A percentile compares a stretch with the other conserved stretches of the same genome.
Conservation (phyloP, 805 yeast genomes). For the Candida ipomoeae region DNA sequence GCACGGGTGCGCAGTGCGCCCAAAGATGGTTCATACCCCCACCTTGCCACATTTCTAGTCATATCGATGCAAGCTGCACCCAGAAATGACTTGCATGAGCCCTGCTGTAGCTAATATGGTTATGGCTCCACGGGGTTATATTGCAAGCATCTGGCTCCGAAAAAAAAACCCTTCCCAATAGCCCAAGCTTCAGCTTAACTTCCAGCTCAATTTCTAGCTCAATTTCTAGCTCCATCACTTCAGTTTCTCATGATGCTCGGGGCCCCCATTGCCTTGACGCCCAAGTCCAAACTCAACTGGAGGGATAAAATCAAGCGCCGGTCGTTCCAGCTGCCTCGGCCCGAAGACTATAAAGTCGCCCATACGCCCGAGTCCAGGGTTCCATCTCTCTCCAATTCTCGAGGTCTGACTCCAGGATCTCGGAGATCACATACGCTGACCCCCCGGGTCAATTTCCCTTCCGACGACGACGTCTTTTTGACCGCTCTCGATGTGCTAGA, state of each 20-base stretch:
- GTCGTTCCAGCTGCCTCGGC: slow-evolving; percentile 5
- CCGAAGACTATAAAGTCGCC: neutral
- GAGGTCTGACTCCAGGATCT: slow-evolving; percentile 13
- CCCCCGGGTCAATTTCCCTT: neutral
- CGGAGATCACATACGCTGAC: slow-evolving; percentile 1
- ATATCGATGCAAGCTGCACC: neutral
- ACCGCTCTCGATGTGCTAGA: slow-evolving; percentile 18
- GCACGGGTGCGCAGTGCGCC: neutral
- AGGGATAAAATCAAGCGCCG: slow-evolving; percentile 9
- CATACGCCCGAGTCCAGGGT: slow-evolving; percentile 9
- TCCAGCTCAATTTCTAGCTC: neutral
- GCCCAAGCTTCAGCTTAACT: neutral
- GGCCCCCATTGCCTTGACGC: slow-evolving; percentile 5
- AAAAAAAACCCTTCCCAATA: neutral
- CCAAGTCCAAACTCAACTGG: slow-evolving; percentile 10
- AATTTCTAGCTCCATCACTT: neutral
- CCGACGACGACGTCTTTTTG: slow-evolving; percentile 9
- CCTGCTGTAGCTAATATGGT: neutral
- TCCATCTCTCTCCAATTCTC: slow-evolving; percentile 13
- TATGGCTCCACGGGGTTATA: neutral
- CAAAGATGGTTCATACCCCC: too few relatives aligned
- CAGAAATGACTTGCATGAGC: neutral
- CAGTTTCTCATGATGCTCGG: slow-evolving; percentile 4
- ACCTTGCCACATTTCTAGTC: neutral
- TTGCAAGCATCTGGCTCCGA: neutral